Base-by-base conservation (phyloP, 208 protist species). In the Jaenimonas drosophilae region DNA sequence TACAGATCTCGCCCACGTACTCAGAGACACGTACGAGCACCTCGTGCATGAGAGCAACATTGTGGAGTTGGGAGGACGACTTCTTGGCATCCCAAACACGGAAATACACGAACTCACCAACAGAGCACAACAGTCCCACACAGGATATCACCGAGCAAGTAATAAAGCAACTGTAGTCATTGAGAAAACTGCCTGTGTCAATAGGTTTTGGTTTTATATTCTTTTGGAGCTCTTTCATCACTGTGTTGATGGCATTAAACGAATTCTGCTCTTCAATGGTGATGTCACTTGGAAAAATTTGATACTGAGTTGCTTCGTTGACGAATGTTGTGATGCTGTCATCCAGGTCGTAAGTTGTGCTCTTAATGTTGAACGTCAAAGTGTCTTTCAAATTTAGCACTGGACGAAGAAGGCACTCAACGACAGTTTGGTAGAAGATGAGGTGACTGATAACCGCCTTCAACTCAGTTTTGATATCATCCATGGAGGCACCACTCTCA, bases 41-140 rank as follows among this genome's bases (percentile, higher is more conserved):
- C n/a, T 63, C 56, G 26, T 57, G 56, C 47, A 63, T 57, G 4
- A 63, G 48, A n/a, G 4, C 12, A 24, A 9, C 45, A 36, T 63
- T 44, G 26, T 23, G 24, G 4, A 24, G 20, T 14, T 16, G 3
- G 11, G 39, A 12, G 7, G n/a, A 26, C 14, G 45, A 60, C 4
- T 34, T 14, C n/a, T 29, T 33, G 7, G 45, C 40, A 4, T 54
- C 33, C 9, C 7, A 23, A 6, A 54, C 14, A 16, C 54, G 27
- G n/a, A 60, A 28, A 9, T 37, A 21, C 6, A 54, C 4, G 38
- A 56, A 57, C 26, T 57, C 56, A 26, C 44, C n/a, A 19, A 49
- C 23, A 24, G 47, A 48, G 12, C 45, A 29, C 4, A 55, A 12
- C 27, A 61, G 45, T 12, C 46, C 37, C 38, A 5, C 33, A 5